Percentiles rank a stretch among this genome's conserved stretches.
Evolutionary conservation across 495 filamentous ascomycete genomes (phyloP).

Genomic region (Xylaria palmicola): DNA sequence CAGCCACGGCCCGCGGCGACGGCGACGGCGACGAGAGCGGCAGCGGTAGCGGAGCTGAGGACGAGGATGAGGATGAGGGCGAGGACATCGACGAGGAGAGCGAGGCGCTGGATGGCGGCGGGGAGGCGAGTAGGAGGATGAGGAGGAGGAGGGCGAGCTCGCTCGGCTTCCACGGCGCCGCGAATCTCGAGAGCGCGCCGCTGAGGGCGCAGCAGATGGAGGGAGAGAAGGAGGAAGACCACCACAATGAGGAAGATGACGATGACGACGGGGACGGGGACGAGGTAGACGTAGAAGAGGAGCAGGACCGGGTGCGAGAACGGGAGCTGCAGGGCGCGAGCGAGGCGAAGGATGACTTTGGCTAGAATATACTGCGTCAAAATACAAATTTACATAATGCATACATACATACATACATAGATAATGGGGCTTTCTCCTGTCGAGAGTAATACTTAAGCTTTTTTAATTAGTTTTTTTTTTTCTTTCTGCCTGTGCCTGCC

Average conservation of each 20-base stretch:
- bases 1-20: too few relatives aligned
- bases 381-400: too few relatives aligned
- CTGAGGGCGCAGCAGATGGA: slow-evolving; percentile 26
- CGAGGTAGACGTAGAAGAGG: slow-evolving; percentile 3
- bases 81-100: slow-evolving; percentile 63
- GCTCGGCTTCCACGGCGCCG: slow-evolving; percentile 33
- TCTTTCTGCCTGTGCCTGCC: too few relatives aligned
- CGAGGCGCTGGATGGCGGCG: slow-evolving; percentile 51
- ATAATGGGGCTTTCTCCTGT: too few relatives aligned
- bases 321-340: neutral
- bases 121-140: too few relatives aligned
- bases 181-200: slow-evolving; percentile 48
- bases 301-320: neutral
- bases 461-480: too few relatives aligned
- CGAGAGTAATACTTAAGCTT: too few relatives aligned
- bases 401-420: neutral
- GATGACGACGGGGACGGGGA: neutral
- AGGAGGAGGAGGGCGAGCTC: slow-evolving; percentile 42
- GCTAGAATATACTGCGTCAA: too few relatives aligned
- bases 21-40: too few relatives aligned
- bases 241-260: neutral
- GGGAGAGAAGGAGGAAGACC: neutral
- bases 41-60: too few relatives aligned
- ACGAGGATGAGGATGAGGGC: slow-evolving; percentile 36
- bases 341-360: slow-evolving; percentile 18